Conservation (phyloP, 169 alveolate species). For the Plasmodium cynomolgi region DNA sequence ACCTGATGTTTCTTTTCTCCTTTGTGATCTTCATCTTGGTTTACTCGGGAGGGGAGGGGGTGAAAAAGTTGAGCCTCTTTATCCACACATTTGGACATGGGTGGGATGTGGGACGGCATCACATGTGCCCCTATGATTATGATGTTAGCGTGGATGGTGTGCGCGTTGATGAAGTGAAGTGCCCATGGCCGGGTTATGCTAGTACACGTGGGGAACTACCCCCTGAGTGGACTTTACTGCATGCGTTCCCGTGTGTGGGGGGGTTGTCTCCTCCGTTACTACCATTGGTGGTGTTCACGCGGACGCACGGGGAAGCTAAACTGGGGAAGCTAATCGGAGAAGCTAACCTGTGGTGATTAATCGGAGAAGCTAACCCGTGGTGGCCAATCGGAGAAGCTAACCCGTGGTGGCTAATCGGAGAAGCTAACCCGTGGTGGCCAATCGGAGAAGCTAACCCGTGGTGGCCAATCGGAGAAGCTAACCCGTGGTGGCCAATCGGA, state of each 20-base stretch:
- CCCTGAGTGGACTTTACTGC: neutral
- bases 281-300: neutral
- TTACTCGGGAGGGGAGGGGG: neutral
- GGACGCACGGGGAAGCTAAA: too few relatives aligned
- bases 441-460: too few relatives aligned
- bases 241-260: neutral
- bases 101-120: neutral
- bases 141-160: neutral
- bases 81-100: neutral
- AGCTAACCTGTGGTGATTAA: too few relatives aligned
- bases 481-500: too few relatives aligned
- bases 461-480: too few relatives aligned
- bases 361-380: too few relatives aligned
- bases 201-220: neutral
- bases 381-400: too few relatives aligned
- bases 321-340: too few relatives aligned
- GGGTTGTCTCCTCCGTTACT: neutral
- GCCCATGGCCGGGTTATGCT: neutral
- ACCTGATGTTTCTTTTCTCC: slow-evolving; percentile 61
- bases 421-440: too few relatives aligned
- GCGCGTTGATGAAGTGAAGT: too few relatives aligned
- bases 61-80: neutral
- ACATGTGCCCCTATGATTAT: too few relatives aligned
- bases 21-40: slow-evolving; percentile 36
- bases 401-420: too few relatives aligned